Evolutionary conservation across 2,329 filamentous ascomycete genomes (phyloP).

Genomic region (Domatiomyces globalis): DNA sequence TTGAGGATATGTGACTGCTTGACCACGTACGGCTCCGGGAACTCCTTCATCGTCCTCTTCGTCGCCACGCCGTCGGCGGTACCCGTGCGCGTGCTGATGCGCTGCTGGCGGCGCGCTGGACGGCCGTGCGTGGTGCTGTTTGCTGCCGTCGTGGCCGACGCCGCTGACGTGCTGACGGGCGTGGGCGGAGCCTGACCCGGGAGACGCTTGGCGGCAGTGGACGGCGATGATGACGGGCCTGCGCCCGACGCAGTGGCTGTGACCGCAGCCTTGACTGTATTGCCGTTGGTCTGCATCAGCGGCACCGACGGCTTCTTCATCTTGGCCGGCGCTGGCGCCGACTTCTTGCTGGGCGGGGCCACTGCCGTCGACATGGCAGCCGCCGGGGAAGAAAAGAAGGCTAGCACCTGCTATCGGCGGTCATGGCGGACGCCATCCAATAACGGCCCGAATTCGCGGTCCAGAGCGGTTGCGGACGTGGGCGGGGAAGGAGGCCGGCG

Average conservation of each 20-base stretch:
- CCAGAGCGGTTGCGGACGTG: neutral
- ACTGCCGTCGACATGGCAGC: neutral
- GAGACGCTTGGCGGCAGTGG: constrained; percentile 40
- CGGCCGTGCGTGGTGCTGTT: constrained; percentile 31
- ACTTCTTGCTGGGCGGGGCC: neutral
- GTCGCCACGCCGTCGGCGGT: constrained; percentile 15
- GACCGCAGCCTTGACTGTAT: constrained; percentile 43
- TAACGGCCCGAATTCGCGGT: neutral
- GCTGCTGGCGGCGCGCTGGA: constrained; percentile 35
- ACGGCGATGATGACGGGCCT: constrained; percentile 43
- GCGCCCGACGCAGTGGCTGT: neutral
- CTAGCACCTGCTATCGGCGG: neutral
- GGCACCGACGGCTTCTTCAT: constrained; percentile 25
- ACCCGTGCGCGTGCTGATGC: constrained; percentile 23
- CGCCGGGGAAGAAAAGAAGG: neutral
- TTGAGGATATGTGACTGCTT: constrained; percentile 66
- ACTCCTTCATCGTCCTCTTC: constrained; percentile 25
- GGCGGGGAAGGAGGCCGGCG: no score
- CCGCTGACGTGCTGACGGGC: constrained; percentile 28
- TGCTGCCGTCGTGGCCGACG: constrained; percentile 33
- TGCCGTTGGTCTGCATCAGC: constrained; percentile 47
- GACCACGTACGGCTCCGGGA: constrained; percentile 44
- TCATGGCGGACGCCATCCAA: neutral
- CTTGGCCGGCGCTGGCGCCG: constrained; percentile 12
- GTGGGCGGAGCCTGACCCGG: constrained; percentile 24